Base-by-base conservation (phyloP, 306 rosid genomes). In the Morella rubra region DNA sequence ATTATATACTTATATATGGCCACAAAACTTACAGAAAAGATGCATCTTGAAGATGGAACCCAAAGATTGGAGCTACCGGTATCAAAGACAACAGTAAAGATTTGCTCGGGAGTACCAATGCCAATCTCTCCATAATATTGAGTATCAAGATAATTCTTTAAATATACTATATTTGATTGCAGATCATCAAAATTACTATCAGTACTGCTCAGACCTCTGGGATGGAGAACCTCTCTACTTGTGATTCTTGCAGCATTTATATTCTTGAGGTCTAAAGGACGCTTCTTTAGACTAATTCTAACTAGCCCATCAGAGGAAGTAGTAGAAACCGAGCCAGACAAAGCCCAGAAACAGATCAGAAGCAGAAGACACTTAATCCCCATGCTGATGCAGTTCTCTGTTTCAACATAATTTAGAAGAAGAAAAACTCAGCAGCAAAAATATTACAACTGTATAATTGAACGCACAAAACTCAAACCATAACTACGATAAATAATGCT, bases 11-110 rank as follows among this genome's bases (percentile, higher is more conserved):
- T 77, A 47, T 6, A 32, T 5, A 40, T 13, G 44, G 44, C 10
- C 22, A 20, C 49, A 46, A 47, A 18, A 78, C 90, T 85, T 86
- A 91, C 97, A 70, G 97, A 89, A 44, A 91, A 81, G 44, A 83
- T 51, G 84, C 94, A 91, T 84, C 80, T 87, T 18, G 94, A 86
- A 71, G 97, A 91, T 7, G 94, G 97, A 64, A 91, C 91, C 97
- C 97, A 91, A 42, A 91, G 87, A 77, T 89, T 89, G 42, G 94
- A 85, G 81, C 92, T 89, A 2, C 94, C 97, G 24, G 97, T 91
- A 65, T 91, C 97, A 80, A 91, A 91, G 49, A 91, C 90, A 75
- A 91, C 94, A 74, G 73, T 67, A 77, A 91, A 86, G 69, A 58
- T 73, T 64, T 89, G 94, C 49, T 88, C 87, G 53, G 97, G 97